These are phyloP conservation scores for Leccinum olivaceoglutinosum DNA, from an alignment of 1,284 basidiomycete genomes.

Conservation along the genomic window DNA sequence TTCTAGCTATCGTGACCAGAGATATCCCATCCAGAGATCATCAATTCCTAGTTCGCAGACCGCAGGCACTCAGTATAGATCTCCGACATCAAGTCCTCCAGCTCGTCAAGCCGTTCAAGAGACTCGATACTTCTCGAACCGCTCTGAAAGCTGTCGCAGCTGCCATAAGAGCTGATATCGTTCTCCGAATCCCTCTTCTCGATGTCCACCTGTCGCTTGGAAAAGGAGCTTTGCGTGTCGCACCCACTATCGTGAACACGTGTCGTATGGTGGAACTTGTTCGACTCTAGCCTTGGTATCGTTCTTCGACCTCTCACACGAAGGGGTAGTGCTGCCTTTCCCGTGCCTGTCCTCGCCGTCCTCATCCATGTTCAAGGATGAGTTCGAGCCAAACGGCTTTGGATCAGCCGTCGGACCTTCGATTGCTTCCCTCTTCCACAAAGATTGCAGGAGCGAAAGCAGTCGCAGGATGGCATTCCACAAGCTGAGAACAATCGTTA, in stretches of 20 bases:
- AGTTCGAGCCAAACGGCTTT: constrained; percentile 11
- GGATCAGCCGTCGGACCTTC: constrained; percentile 1
- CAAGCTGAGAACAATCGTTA: constrained; percentile 5
- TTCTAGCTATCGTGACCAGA: background rate
- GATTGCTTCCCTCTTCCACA: constrained; percentile 19
- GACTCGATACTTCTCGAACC: background rate
- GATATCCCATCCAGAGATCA: background rate
- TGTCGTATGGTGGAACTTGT: constrained; percentile 19
- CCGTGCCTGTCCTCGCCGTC: constrained; percentile 1
- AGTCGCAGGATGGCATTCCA: constrained; percentile 20
- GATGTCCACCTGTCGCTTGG: background rate
- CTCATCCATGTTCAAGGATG: constrained; percentile 14
- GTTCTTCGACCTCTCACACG: background rate
- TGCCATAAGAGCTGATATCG: background rate
- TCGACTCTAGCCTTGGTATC: background rate
- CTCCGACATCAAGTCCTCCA: background rate
- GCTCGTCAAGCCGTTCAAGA: background rate
- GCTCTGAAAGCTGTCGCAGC: background rate
- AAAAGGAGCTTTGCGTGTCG: no score
- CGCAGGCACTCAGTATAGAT: background rate
- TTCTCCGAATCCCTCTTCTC: background rate
- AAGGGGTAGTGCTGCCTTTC: background rate
- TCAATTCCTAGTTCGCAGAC: background rate
- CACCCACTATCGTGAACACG: background rate
- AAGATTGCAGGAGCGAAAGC: constrained; percentile 16